Evolutionary conservation across 306 rosid genomes (phyloP).

Genomic region (Rosa persica): DNA sequence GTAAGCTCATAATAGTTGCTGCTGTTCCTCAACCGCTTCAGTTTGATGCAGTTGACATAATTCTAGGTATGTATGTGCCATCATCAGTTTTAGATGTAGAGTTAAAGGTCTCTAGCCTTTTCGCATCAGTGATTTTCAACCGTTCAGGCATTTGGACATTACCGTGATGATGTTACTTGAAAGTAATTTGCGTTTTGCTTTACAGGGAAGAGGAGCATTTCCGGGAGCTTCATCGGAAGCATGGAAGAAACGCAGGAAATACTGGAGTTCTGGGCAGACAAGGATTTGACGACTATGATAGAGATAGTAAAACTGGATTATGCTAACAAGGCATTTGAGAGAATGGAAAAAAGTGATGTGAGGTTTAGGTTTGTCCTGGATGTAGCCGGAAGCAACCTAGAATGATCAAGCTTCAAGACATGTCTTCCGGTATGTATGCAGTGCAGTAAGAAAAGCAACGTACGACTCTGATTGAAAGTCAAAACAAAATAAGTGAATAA

Average conservation of each 20-base stretch:
- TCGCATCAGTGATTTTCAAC: neutral
- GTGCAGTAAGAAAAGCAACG: neutral
- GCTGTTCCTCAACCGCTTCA: constrained; percentile 39
- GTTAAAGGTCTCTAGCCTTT: neutral
- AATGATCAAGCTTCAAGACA: neutral
- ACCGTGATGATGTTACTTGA: neutral
- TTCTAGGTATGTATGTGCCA: constrained; percentile 28
- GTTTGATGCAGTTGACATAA: constrained; percentile 32
- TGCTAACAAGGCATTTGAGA: constrained; percentile 37
- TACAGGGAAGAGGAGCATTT: constrained; percentile 40
- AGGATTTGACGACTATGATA: constrained; percentile 30
- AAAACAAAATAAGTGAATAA: too few species aligned
- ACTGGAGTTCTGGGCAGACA: constrained; percentile 35
- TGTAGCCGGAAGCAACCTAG: constrained; percentile 33
- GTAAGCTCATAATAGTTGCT: constrained; percentile 42
- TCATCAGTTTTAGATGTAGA: neutral
- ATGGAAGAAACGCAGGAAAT: constrained; percentile 39
- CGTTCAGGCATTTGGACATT: neutral
- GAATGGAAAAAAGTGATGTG: constrained; percentile 39
- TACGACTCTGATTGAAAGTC: neutral
- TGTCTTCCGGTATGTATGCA: neutral
- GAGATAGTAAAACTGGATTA: constrained; percentile 33
- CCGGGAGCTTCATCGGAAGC: constrained; percentile 56
- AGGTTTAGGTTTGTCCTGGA: constrained; percentile 44
- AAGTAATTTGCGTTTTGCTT: neutral